These are phyloP conservation scores for Tulasnella sp. DNA, from an alignment of 768 basidiomycete genomes.

Conservation along the genomic window DNA sequence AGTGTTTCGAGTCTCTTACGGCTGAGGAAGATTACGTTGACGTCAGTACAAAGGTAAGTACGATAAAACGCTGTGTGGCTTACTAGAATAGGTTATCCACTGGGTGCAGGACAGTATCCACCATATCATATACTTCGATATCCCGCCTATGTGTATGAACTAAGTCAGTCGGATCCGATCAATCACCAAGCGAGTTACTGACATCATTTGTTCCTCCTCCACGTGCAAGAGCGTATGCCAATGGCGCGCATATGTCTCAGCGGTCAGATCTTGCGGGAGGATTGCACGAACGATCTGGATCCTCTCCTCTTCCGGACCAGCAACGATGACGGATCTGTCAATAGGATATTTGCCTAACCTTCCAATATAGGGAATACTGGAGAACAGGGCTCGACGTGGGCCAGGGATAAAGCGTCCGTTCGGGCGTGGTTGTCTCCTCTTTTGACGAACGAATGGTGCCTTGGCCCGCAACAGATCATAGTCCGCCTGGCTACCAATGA, in stretches of 20 bases:
- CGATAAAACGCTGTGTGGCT: background rate
- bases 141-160: background rate
- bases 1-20: background rate
- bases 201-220: slow-evolving; percentile 12
- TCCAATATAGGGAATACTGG: background rate
- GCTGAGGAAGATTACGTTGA: background rate
- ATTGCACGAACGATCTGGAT: background rate
- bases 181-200: background rate
- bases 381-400: background rate
- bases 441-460: slow-evolving; percentile 33
- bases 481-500: slow-evolving; percentile 41
- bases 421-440: background rate
- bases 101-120: background rate
- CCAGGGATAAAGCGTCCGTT: background rate
- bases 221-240: slow-evolving; percentile 10
- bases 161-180: background rate
- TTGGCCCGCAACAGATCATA: slow-evolving; percentile 38
- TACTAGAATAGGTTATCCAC: background rate
- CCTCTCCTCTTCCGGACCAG: background rate
- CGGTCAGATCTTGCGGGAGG: background rate
- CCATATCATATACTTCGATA: slow-evolving; percentile 11
- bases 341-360: background rate
- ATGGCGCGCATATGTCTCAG: background rate
- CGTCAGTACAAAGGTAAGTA: background rate
- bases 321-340: background rate